A percentile compares a stretch with the other conserved stretches of the same genome.
Evolutionary conservation across 139 green algal genomes (phyloP).

Genomic region (Asterochloris sp.): DNA sequence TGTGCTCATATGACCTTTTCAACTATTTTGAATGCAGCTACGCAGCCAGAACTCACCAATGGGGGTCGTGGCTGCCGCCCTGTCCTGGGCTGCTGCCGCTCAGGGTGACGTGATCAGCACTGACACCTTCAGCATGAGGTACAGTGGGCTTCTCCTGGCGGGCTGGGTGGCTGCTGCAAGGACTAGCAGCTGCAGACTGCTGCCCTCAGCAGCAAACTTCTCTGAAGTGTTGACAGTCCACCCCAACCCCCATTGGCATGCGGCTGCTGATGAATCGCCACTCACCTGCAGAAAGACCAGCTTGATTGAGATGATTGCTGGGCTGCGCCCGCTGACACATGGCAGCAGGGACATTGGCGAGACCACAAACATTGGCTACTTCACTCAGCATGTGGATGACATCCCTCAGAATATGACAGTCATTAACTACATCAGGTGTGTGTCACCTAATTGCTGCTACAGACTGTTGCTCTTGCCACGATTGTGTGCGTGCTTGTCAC

Average conservation of each 20-base stretch:
- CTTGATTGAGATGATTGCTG: constrained; percentile 63
- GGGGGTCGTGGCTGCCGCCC: no score
- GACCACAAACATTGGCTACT: constrained; percentile 68
- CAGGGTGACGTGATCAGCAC: no score
- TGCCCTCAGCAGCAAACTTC: no score
- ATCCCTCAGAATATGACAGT: constrained; percentile 53
- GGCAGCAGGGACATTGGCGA: constrained; percentile 48
- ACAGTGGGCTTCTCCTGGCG: no score
- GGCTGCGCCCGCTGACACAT: not conserved
- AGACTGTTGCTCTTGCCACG: not conserved
- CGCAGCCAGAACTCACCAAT: not conserved
- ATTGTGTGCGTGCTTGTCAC: not conserved
- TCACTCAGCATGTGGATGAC: constrained; percentile 63
- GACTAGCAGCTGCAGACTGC: no score
- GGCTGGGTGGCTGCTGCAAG: no score
- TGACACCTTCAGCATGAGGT: no score
- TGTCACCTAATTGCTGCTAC: not conserved
- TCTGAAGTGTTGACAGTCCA: no score
- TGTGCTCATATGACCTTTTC: constrained; percentile 97
- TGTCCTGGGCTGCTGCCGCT: no score
- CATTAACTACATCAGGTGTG: constrained; percentile 58
- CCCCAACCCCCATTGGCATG: not conserved
- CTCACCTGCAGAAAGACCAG: constrained; percentile 47
- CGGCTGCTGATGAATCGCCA: not conserved
- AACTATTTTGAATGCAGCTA: constrained; percentile 15